phyloP scores from a whole-genome alignment of 1,284 basidiomycete species.

The Apiotrichum brassicae region DNA sequence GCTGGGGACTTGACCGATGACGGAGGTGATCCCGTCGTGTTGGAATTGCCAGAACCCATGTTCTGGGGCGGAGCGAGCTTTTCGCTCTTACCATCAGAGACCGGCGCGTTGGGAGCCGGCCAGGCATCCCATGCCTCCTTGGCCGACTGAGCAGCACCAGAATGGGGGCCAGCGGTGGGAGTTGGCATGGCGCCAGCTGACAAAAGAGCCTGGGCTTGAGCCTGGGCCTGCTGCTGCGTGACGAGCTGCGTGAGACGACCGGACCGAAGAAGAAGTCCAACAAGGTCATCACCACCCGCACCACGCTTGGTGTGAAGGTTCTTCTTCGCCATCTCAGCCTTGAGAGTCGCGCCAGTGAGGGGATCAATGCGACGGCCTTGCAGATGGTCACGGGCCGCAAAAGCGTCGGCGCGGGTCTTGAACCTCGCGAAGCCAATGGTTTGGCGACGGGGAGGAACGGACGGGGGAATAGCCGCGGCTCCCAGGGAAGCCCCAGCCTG shows the following conservation, averaged over 20 bases:
- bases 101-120: constrained; percentile 13
- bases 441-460: constrained; percentile 55
- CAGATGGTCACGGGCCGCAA: constrained; percentile 79
- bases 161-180: constrained; percentile 5
- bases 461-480: constrained; percentile 14
- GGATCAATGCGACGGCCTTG: constrained; percentile 88
- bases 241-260: constrained; percentile 29
- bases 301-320: constrained; percentile 91
- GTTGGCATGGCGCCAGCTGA: background rate
- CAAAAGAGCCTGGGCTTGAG: constrained; percentile 7
- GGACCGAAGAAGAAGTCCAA: constrained; percentile 34
- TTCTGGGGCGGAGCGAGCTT: constrained; percentile 9
- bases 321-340: constrained; percentile 99
- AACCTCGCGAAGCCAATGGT: constrained; percentile 99
- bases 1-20: constrained; percentile 31
- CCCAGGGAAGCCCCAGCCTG: constrained; percentile 32
- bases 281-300: constrained; percentile 50
- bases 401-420: constrained; percentile 74
- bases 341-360: constrained; percentile 88
- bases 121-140: constrained; percentile 37
- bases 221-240: constrained; percentile 16
- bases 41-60: constrained; percentile 18
- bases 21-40: constrained; percentile 30
- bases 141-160: constrained; percentile 18
- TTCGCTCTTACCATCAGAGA: constrained; percentile 9